Evolutionary conservation across 164 flowering plant species (phyloP).

Genomic region (Sextonia rubra): DNA sequence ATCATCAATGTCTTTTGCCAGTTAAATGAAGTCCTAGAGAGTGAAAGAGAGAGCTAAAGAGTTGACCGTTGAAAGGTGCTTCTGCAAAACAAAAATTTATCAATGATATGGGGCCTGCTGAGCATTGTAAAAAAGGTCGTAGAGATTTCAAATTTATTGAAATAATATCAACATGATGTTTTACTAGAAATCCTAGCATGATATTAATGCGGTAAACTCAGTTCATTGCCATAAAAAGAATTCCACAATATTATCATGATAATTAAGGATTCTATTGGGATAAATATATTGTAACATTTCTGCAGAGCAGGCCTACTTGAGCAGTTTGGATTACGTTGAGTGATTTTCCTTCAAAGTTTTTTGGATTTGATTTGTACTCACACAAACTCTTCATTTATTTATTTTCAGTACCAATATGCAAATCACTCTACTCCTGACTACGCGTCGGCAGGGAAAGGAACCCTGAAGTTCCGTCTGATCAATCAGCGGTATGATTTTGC

Average conservation of each 20-base stretch:
- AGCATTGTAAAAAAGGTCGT: no score
- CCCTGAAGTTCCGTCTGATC: conserved; percentile 49
- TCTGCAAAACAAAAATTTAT: no score
- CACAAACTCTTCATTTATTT: neutral
- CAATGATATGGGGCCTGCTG: no score
- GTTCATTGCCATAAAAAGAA: conserved; percentile 39
- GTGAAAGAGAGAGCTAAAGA: conserved; percentile 17
- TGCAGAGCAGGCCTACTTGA: no score
- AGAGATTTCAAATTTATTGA: no score
- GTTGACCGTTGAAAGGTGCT: conserved; percentile 5
- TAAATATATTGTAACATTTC: no score
- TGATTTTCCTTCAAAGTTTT: no score
- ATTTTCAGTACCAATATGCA: conserved; percentile 53
- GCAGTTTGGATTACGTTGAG: no score
- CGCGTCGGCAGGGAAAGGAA: conserved; percentile 41
- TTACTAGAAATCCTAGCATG: no score
- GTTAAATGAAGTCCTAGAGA: neutral
- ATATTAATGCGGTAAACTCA: no score
- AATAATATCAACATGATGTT: no score
- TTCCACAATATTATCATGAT: conserved; percentile 56
- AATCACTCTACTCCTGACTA: conserved; percentile 45
- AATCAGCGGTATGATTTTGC: conserved; percentile 68
- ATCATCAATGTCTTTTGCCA: neutral
- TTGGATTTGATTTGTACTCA: neutral
- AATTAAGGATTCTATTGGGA: neutral